Base-by-base conservation (phyloP, 2,329 filamentous ascomycete species). In the Arthrinium puccinioides region DNA sequence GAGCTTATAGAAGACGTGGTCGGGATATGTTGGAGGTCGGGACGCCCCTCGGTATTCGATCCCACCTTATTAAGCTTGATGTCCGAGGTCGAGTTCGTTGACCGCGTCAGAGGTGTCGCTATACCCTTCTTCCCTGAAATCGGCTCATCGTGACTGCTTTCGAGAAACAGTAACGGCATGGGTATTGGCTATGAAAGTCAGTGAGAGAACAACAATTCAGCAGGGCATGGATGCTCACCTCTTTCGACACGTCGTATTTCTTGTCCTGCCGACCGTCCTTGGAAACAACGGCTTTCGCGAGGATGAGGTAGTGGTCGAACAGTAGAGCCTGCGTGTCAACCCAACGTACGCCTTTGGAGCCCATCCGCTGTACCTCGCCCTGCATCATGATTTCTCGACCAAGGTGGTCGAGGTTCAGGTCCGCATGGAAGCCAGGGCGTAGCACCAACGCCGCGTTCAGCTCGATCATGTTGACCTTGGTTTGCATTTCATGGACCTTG, bases 291-390 rank as follows among this genome's bases (percentile, higher is more conserved):
- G 87, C 72, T 66, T 98, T 98, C 26, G 92, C 85, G 30, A 98
- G 66, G 23, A 98, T 89, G 25, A 98, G 73, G 59, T 96, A 98
- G 61, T 98, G 89, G 53, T 98, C 94, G 54, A 98, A 97, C 1
- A 98, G 72, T 31, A 98, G 74, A 3, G 87, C 88, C 56, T 96
- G 88, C 1, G 87, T 94, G 52, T 98, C 92, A 7, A 97, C 80
- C 83, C 90, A 95, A 45, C 82, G 83, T 55, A 97, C 92, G 39
- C 88, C 81, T 57, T 86, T 94, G 29, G 82, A 86, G 38, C 90
- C 88, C 67, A 88, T 84, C 44, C 92, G 75, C 57, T 94, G 87
- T 40, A 98, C 66, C 50, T 97, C 89, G 40, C 92, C 92, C 50
- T 89, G 79, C 59, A 83, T 83, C 43, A 98, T 83, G 43, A 98